Evolutionary conservation across 106 monocot genomes (phyloP), one percentile per base, ranked within the genome.

Genomic region (Apostasia shenzhenica): DNA sequence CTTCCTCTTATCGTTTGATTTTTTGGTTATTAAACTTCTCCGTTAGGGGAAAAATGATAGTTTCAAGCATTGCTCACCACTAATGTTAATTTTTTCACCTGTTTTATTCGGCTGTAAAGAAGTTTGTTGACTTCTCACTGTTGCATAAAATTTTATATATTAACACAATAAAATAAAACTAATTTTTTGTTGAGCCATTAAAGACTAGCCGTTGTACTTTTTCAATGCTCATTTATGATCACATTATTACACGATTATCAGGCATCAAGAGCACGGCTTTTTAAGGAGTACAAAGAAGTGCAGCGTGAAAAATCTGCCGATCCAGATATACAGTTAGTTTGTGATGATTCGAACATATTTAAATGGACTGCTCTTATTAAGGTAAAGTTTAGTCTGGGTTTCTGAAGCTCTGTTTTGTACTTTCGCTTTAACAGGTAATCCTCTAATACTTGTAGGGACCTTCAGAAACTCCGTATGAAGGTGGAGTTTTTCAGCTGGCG

Each of bases 341-440:
- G 97, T 79, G 97, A 97, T 76, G 97, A 97, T 82, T 87, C 89
- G 50, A 92, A 97, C 75, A 92, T 97, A 63, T 97, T 92, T 77
- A 97, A 97, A 73, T 97, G 97, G 97, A 97, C 92, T 73, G 97
- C 97, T 80, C 79, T 97, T 52, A 97, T 97, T 26, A 97, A 97
- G 86, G 91, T 91, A 73, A 57, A 37, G 39, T 49, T 51, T 57
- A 1, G 43, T 66, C 54, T 45, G 11, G 12, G 57, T 50, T n/a
- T 14, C 2, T 59, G 1, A 39, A 4, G 13, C 43, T 62, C 6
- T 1, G 26, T 55, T 39, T 57, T n/a, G 6, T 43, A 48, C 37
- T 40, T 68, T 14, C 52, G 1, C 2, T 46, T 49, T 61, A 61
- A 45, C 14, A 63, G 14, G 48, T 65, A 48, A 65, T 48, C 4